phyloP scores from a whole-genome alignment of 495 filamentous ascomycete species.

The Xylaria bambusicola region DNA sequence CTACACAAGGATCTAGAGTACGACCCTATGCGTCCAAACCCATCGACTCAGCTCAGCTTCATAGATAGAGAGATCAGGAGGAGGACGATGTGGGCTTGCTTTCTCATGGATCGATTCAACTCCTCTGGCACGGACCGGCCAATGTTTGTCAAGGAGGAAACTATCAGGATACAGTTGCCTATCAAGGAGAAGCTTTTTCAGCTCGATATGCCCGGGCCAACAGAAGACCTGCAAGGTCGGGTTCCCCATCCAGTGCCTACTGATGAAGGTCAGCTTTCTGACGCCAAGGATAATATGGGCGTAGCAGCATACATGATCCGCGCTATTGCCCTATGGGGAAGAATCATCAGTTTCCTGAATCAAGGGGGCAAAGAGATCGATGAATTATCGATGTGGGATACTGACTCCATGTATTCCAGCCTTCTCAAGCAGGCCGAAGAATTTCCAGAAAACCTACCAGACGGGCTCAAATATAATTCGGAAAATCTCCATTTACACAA shows the following conservation, averaged over 20 bases:
- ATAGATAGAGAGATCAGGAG: constrained; percentile 91
- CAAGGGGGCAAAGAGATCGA: constrained; percentile 86
- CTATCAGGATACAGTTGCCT: constrained; percentile 85
- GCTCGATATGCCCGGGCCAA: constrained; percentile 85
- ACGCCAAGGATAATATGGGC: constrained; percentile 86
- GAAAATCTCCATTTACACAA: constrained; percentile 87
- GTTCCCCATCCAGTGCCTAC: constrained; percentile 65
- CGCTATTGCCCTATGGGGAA: constrained; percentile 84
- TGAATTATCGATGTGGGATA: constrained; percentile 74
- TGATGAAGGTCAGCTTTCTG: constrained; percentile 62
- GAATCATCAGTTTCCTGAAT: constrained; percentile 86
- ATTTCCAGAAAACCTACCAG: constrained; percentile 70
- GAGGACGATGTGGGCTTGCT: constrained; percentile 97
- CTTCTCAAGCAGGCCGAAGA: constrained; percentile 72
- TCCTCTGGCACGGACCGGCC: constrained; percentile 94
- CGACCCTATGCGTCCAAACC: constrained; percentile 71
- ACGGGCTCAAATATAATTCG: constrained; percentile 66
- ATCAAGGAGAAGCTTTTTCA: constrained; percentile 89
- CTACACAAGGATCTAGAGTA: constrained; percentile 91
- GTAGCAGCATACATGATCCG: constrained; percentile 90
- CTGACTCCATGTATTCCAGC: constrained; percentile 69
- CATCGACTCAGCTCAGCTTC: constrained; percentile 73
- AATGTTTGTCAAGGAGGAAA: constrained; percentile 86
- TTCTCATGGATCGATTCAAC: constrained; percentile 95
- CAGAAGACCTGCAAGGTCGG: constrained; percentile 78